Conservation (phyloP, 2,329 filamentous ascomycete species). For the Fusarium sp. region DNA sequence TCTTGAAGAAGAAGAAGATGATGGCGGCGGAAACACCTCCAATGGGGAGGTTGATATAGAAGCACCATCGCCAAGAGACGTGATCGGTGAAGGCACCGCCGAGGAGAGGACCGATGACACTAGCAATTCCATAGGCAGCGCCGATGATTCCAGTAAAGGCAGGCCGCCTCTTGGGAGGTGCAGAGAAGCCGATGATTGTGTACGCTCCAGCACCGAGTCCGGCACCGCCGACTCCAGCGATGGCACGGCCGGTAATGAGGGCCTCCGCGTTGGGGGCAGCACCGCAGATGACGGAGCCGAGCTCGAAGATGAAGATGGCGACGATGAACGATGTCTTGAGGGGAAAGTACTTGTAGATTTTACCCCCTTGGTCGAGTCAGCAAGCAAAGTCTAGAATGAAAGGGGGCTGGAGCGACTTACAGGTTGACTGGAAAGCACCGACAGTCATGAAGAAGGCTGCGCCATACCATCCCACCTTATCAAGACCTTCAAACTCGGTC, state of each 20-base stretch:
- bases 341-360: conserved; percentile 61
- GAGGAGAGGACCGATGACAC: conserved; percentile 50
- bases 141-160: conserved; percentile 52
- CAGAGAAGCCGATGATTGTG: conserved; percentile 59
- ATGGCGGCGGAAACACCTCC: conserved; percentile 48
- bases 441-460: conserved; percentile 62
- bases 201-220: conserved; percentile 60
- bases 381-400: neutral
- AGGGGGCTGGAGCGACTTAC: conserved; percentile 42
- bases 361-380: conserved; percentile 52
- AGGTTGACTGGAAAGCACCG: conserved; percentile 56
- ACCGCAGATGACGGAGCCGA: conserved; percentile 62
- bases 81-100: conserved; percentile 52
- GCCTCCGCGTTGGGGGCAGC: conserved; percentile 57
- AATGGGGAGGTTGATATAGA: conserved; percentile 53
- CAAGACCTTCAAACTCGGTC: conserved; percentile 59
- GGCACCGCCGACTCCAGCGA: conserved; percentile 58
- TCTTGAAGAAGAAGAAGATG: conserved; percentile 54
- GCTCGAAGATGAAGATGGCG: conserved; percentile 61
- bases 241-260: conserved; percentile 62
- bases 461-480: conserved; percentile 68
- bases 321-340: conserved; percentile 60
- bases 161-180: conserved; percentile 48
- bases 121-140: conserved; percentile 50
- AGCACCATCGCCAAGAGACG: conserved; percentile 53